These are phyloP conservation scores for Sphagnurus paluster DNA, from an alignment of 1,284 basidiomycete species.

Conservation along the genomic window DNA sequence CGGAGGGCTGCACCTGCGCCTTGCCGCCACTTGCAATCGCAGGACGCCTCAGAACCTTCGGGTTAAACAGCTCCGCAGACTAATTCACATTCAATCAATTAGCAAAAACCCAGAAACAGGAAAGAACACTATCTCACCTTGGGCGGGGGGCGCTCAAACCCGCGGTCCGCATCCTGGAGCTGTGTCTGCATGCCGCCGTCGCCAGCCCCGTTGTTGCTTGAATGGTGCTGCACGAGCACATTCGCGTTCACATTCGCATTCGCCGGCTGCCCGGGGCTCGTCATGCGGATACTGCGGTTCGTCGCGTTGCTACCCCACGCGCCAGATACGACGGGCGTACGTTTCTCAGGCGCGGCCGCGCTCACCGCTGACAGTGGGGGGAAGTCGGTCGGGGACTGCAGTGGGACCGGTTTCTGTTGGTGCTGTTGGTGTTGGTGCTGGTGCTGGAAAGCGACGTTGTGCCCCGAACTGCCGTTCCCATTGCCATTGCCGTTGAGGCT, in stretches of 20 bases:
- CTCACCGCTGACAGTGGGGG: constrained; percentile 57
- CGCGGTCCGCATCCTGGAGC: constrained; percentile 49
- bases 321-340: constrained; percentile 50
- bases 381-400: constrained; percentile 64
- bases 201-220: constrained; percentile 18
- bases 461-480: no score
- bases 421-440: constrained; percentile 16
- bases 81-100: constrained; percentile 12
- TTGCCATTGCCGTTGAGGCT: constrained; percentile 33
- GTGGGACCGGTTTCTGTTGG: constrained; percentile 35
- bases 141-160: constrained; percentile 51
- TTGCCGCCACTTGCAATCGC: constrained; percentile 15
- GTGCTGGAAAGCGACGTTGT: neutral
- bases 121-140: constrained; percentile 32
- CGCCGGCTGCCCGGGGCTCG: constrained; percentile 30
- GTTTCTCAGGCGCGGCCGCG: constrained; percentile 45
- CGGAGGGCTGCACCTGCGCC: constrained; percentile 19
- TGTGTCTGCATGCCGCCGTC: constrained; percentile 22
- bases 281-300: constrained; percentile 52
- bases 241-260: no score
- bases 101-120: neutral
- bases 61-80: constrained; percentile 55
- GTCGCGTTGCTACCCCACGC: constrained; percentile 69
- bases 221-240: constrained; percentile 37
- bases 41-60: constrained; percentile 38